These are phyloP conservation scores for Neoascochyta sp. DNA, from an alignment of 2,329 filamentous ascomycete species.

Conservation along the genomic window DNA sequence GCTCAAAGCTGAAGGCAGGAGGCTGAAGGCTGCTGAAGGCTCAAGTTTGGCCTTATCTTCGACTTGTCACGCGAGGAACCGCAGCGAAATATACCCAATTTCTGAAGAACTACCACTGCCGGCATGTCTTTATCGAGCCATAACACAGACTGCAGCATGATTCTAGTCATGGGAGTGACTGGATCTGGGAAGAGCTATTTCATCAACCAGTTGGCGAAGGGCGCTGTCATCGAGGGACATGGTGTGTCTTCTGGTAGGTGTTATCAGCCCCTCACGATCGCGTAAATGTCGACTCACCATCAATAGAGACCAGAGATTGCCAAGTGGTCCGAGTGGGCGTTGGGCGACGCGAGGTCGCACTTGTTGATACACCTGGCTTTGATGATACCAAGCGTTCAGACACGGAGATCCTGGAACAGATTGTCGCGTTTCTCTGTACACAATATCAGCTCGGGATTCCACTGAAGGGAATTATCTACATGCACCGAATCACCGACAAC, in stretches of 20 bases:
- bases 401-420: slow-evolving; percentile 41
- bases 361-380: slow-evolving; percentile 50
- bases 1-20: background rate
- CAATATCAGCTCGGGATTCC: slow-evolving; percentile 31
- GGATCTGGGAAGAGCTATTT: slow-evolving; percentile 33
- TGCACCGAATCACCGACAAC: slow-evolving; percentile 45
- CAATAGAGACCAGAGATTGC: slow-evolving; percentile 1
- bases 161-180: slow-evolving; percentile 31
- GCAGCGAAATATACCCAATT: background rate
- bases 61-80: background rate
- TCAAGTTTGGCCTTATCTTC: background rate
- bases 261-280: background rate
- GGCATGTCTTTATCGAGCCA: background rate
- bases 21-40: background rate
- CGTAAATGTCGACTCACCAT: no score
- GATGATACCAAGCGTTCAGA: slow-evolving; percentile 46
- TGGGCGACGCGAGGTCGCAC: slow-evolving; percentile 10
- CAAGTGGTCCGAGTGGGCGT: slow-evolving; percentile 10
- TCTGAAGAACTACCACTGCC: no score
- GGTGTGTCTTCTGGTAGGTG: slow-evolving; percentile 1
- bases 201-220: slow-evolving; percentile 21
- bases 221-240: slow-evolving; percentile 3
- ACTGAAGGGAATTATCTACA: slow-evolving; percentile 47
- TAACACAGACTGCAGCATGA: slow-evolving; percentile 11
- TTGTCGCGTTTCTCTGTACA: slow-evolving; percentile 36